Conservation (phyloP, 441 rosid species). For the Mallotus repandus region DNA sequence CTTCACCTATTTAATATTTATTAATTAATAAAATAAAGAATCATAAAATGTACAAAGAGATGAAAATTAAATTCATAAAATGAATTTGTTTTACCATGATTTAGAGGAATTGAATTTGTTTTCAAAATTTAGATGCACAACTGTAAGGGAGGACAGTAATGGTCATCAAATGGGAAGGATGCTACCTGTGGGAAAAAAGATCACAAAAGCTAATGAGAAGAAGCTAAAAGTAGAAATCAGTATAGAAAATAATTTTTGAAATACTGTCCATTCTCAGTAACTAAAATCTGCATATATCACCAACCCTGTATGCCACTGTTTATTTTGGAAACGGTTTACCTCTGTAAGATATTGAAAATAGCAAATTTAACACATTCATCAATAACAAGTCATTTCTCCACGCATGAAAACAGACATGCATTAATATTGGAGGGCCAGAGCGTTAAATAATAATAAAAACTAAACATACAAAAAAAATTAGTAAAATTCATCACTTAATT, state of each 20-base stretch:
- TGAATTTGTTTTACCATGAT: too few species aligned
- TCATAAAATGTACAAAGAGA: too few species aligned
- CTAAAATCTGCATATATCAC: not conserved
- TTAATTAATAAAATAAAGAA: too few species aligned
- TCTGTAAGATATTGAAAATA: not conserved
- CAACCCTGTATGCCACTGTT: not conserved
- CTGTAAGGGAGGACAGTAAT: constrained; percentile 85
- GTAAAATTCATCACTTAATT: too few species aligned
- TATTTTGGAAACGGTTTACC: too few species aligned
- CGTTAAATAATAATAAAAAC: too few species aligned
- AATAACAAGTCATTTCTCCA: not conserved
- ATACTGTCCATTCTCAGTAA: not conserved
- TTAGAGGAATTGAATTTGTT: too few species aligned
- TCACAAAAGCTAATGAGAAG: not conserved
- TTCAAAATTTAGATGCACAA: too few species aligned
- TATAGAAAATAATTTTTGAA: not conserved
- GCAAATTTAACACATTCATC: not conserved
- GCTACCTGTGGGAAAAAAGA: constrained; percentile 51
- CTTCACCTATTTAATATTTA: not conserved
- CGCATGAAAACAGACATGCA: too few species aligned
- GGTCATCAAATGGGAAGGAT: constrained; percentile 85
- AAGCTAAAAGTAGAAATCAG: constrained; percentile 8
- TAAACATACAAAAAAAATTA: too few species aligned
- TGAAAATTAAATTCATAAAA: too few species aligned
- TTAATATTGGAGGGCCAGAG: too few species aligned